Conservation (phyloP, 75 land plant species). For the Cupressus sempervirens region DNA sequence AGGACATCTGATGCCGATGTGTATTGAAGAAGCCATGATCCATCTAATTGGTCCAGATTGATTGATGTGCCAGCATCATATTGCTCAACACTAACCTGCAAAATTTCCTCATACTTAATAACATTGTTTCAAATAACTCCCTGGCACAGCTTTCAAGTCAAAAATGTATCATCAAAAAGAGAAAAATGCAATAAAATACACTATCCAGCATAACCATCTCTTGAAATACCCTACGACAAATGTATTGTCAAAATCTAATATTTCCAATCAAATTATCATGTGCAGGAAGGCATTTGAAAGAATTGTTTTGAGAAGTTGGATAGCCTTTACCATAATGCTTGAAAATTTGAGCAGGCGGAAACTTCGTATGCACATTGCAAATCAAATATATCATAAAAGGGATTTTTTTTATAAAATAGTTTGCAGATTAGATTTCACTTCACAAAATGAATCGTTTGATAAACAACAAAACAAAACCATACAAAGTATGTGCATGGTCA, state of each 20-base stretch:
- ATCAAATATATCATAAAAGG: neutral
- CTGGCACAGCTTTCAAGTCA: neutral
- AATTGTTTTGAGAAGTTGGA: neutral
- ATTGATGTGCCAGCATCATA: slow-evolving; percentile 60
- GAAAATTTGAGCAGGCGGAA: neutral
- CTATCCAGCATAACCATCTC: neutral
- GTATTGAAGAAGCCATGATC: slow-evolving; percentile 93
- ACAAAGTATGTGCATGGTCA: neutral
- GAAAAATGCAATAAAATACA: neutral
- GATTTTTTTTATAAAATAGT: too few species aligned
- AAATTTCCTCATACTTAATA: neutral
- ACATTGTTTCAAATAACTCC: neutral
- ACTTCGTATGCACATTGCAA: neutral
- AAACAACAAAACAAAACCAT: neutral
- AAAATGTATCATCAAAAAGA: neutral
- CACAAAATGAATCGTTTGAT: neutral
- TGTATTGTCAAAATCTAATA: neutral
- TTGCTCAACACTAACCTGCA: slow-evolving; percentile 77
- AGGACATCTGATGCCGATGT: slow-evolving; percentile 94
- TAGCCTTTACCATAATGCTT: neutral
- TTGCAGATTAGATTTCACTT: neutral
- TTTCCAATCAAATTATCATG: neutral
- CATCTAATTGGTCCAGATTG: slow-evolving; percentile 61
- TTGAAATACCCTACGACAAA: neutral
- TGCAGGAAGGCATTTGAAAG: too few species aligned